phyloP scores from a whole-genome alignment of 2,329 filamentous ascomycete species.

The Exophiala phaeomuriformis region DNA sequence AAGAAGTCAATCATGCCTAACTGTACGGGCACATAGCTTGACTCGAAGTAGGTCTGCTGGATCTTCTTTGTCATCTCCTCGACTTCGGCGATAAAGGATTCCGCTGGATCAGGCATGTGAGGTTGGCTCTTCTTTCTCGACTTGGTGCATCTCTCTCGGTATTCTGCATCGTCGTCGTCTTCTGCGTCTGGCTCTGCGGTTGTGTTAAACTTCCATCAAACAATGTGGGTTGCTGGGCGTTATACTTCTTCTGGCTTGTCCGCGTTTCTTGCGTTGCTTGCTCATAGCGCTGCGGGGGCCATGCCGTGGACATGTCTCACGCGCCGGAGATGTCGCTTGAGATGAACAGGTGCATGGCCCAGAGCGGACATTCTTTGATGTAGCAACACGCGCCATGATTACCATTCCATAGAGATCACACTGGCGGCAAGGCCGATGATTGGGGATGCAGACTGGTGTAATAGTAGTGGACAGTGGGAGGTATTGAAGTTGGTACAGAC shows the following conservation, averaged over 20 bases:
- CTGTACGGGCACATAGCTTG: not conserved
- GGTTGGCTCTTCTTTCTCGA: not conserved
- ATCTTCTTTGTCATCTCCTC: not conserved
- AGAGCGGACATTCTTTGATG: not conserved
- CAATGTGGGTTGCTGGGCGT: not conserved
- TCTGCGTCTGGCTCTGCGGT: not conserved
- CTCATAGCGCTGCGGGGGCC: not conserved
- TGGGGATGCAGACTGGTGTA: not conserved
- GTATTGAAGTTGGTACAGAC: too few species aligned
- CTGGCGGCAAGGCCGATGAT: not conserved
- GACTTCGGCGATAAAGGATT: not conserved
- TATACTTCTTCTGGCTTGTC: not conserved
- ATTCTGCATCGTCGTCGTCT: too few species aligned
- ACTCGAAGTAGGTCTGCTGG: not conserved
- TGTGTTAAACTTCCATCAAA: not conserved
- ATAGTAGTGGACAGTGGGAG: not conserved
- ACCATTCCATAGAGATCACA: not conserved
- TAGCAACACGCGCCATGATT: conserved; percentile 3
- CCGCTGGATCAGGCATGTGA: not conserved
- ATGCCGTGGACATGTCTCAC: conserved; percentile 10
- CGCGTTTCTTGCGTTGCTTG: not conserved
- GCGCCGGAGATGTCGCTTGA: not conserved
- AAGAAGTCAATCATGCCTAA: conserved; percentile 9
- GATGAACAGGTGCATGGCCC: conserved; percentile 7
- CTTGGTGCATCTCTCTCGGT: too few species aligned